Conservation (phyloP, 345 rosid genomes). For the Capsella bursapastoris region DNA sequence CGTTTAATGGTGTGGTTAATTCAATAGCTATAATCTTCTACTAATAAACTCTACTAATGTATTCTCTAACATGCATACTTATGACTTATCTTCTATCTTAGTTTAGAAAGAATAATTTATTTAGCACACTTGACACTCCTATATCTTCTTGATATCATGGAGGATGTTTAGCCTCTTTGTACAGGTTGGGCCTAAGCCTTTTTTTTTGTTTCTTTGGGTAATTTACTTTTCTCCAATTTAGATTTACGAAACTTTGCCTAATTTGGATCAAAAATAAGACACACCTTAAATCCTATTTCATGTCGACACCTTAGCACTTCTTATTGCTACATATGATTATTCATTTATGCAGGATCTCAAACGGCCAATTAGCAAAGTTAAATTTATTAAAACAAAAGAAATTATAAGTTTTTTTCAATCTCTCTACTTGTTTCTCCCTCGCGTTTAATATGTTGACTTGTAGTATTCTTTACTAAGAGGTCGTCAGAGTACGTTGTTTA, state of each 20-base stretch:
- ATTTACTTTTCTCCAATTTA: background rate
- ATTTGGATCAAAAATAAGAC: background rate
- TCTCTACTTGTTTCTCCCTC: background rate
- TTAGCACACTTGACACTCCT: background rate
- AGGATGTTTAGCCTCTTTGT: background rate
- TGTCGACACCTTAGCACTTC: background rate
- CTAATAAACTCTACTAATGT: background rate
- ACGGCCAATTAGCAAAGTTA: background rate
- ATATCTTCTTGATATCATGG: background rate
- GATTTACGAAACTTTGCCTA: background rate
- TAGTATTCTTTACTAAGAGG: background rate
- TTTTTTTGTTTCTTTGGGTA: background rate
- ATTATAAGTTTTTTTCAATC: background rate
- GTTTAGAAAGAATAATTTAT: background rate
- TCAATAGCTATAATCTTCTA: background rate
- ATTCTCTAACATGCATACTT: background rate
- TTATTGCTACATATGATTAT: background rate
- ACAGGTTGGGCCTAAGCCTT: slow-evolving; percentile 10
- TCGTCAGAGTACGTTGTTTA: background rate
- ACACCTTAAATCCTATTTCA: too few species aligned
- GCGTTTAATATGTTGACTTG: background rate
- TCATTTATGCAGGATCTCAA: background rate
- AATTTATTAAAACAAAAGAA: background rate
- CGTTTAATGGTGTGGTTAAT: background rate
- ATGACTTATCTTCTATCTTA: background rate